Base-by-base conservation (phyloP, 768 basidiomycete genomes). In the Suillus americanus region DNA sequence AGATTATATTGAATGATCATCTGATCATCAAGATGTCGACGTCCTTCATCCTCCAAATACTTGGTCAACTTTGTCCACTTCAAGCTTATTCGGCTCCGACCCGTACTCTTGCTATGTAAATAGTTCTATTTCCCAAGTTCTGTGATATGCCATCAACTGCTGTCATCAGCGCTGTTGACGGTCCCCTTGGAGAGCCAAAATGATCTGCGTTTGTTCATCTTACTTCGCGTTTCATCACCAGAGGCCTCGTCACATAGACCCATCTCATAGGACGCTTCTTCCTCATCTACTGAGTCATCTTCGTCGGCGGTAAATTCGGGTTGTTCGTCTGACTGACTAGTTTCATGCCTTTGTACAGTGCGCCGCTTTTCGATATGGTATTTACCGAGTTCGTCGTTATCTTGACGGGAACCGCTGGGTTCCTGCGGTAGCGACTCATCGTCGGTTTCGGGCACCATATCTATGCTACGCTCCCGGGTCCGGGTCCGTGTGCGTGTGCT, bases 161-260 rank as follows among this genome's bases (percentile, higher is more conserved):
- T 65, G 38, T 64, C 66, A 28, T 62, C 63, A 10, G 67, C 71
- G 62, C 71, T 71, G 33, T 75, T 69, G 61, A 70, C 73, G 69
- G 74, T 73, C 7, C 77, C 81, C 64, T 89, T 90, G 25, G 85
- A 83, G 51, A 87, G 68, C 89, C 87, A 88, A 71, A 83, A 89
- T 5, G 80, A 81, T 63, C 86, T 79, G 38, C 78, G 81, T 54
- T 51, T 60, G 54, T 67, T 67, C 62, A 65, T 69, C 65, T 55
- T 65, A 51, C 16, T 70, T 67, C 38, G 61, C 40, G 14, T 64
- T 43, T 72, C 73, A 61, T 72, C 73, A 51, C 75, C 77, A 56
- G 67, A 69, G 61, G 68, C 65, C 48, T 25, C 68, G 33, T 68
- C 63, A 59, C 73, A 64, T 13, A 62, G 13, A 46, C 63, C 20